These are phyloP conservation scores for Syzygium syzygioides DNA, from an alignment of 441 rosid species.

Conservation along the genomic window DNA sequence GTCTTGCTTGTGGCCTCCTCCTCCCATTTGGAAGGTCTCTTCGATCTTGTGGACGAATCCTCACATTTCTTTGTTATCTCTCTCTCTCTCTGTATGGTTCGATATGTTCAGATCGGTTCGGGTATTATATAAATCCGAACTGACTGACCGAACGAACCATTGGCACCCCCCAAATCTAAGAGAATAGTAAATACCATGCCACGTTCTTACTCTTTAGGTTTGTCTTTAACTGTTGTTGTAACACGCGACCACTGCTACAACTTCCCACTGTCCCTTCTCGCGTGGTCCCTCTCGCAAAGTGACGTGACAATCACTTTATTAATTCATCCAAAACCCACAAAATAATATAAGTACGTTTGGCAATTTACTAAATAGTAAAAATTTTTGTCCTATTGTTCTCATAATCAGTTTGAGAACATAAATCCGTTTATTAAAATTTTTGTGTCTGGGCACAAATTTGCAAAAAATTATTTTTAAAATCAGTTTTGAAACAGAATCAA, in stretches of 20 bases:
- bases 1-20: background rate
- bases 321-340: background rate
- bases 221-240: background rate
- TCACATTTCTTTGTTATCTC: background rate
- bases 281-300: background rate
- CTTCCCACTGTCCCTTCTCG: background rate
- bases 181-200: background rate
- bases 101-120: background rate
- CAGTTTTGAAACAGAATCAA: too few relatives aligned
- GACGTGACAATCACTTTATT: background rate
- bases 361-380: too few relatives aligned
- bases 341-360: background rate
- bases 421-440: too few relatives aligned
- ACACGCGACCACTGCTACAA: background rate
- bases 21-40: background rate
- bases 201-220: rapidly evolving
- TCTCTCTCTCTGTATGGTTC: background rate
- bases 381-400: rapidly evolving
- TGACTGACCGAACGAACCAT: too few relatives aligned
- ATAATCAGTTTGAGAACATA: too few relatives aligned
- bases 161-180: background rate
- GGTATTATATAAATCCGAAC: too few relatives aligned
- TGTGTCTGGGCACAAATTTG: too few relatives aligned
- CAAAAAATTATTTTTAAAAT: too few relatives aligned
- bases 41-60: background rate